phyloP scores from a whole-genome alignment of 495 filamentous ascomycete genomes.

The Viridothelium virens region DNA sequence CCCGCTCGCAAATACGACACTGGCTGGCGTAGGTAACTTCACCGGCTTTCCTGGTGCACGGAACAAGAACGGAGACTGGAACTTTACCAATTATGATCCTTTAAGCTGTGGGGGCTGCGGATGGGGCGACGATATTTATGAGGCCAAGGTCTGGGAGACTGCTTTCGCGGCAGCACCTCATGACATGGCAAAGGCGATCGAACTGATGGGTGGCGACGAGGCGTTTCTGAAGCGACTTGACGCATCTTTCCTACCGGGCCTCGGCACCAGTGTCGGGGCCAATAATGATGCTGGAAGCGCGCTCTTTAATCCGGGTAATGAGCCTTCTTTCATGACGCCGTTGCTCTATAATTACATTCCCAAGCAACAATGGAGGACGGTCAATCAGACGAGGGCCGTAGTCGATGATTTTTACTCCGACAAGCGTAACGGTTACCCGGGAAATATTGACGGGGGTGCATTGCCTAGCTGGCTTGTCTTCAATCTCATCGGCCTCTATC shows the following conservation, averaged over 20 bases:
- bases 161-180: slow-evolving; percentile 36
- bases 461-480: slow-evolving; percentile 38
- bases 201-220: slow-evolving; percentile 32
- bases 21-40: neutral
- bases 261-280: neutral
- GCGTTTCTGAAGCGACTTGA: slow-evolving; percentile 34
- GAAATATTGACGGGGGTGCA: slow-evolving; percentile 36
- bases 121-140: slow-evolving; percentile 34
- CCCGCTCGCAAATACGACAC: neutral
- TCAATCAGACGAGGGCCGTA: slow-evolving; percentile 33
- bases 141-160: slow-evolving; percentile 33
- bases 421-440: slow-evolving; percentile 30
- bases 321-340: slow-evolving; percentile 37
- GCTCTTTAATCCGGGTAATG: slow-evolving; percentile 39
- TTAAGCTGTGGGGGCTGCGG: neutral
- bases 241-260: slow-evolving; percentile 27
- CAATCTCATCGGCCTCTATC: slow-evolving; percentile 38
- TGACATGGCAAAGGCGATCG: slow-evolving; percentile 35
- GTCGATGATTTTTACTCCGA: slow-evolving; percentile 31
- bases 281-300: slow-evolving; percentile 21
- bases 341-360: slow-evolving; percentile 38
- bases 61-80: neutral
- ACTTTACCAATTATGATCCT: neutral
- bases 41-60: neutral
- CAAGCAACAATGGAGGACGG: slow-evolving; percentile 23